Base-by-base conservation (phyloP, 345 rosid genomes). In the Populus simonii region DNA sequence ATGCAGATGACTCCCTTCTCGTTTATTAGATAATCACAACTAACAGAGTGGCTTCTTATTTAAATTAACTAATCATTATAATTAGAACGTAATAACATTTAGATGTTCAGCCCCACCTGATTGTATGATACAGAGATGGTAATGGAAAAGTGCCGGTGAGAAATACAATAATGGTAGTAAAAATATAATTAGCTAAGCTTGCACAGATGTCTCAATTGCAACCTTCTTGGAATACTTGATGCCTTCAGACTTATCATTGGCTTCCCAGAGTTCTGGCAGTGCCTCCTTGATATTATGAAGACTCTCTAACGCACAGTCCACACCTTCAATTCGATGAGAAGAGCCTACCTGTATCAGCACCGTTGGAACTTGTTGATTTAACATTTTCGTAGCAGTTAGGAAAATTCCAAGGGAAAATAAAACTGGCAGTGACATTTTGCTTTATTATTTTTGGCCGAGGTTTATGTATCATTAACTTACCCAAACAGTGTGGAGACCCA, bases 211-310 rank as follows among this genome's bases (percentile, higher is more conserved):
- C 86, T 89, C 98, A 23, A 91, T 90, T 0, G 89, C 73, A 78
- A 89, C 83, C 65, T 90, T 83, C 68, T 80, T 88, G 9, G 96
- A 38, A 77, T 85, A 90, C 8, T 77, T 59, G n/a, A 43, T 70
- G 49, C 84, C 87, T 76, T 86, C 92, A 31, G 90, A 83, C 77
- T 86, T 77, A 29, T 88, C 89, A 49, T 1, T 35, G 7, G 80
- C 87, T 38, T 76, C 87, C 98, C 98, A 89, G 31, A 95, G 85
- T 80, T 89, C 96, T 7, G 92, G 94, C 74, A 93, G 68, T 68
- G 97, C 94, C 67, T 93, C 98, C 85, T 84, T 89, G 47, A 93
- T 89, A 75, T 92, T 90, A 89, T 92, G 95, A 80, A 95, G 89
- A 87, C 88, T 93, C 84, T 90, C 93, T 38, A 94, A 80, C 10